phyloP scores from a whole-genome alignment of 2,329 filamentous ascomycete species.

The Pyricularia sp. region DNA sequence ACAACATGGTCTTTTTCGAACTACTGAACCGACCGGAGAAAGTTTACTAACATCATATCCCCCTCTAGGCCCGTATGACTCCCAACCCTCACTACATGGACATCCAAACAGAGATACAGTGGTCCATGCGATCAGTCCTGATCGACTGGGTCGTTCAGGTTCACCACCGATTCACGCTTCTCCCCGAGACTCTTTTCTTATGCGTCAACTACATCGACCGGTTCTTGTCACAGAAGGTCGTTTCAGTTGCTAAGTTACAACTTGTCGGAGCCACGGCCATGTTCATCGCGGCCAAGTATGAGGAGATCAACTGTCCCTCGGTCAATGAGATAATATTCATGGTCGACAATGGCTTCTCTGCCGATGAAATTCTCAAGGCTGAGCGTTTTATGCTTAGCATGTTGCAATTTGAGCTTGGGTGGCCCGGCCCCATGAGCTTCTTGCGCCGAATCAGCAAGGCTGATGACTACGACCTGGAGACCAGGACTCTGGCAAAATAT shows the following conservation, averaged over 20 bases:
- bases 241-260: conserved; percentile 90
- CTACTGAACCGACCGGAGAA: no score
- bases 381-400: conserved; percentile 89
- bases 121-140: conserved; percentile 98
- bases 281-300: conserved; percentile 94
- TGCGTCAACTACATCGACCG: conserved; percentile 96
- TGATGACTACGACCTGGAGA: conserved; percentile 94
- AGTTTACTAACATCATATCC: neutral
- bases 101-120: conserved; percentile 94
- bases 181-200: conserved; percentile 91
- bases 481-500: conserved; percentile 91
- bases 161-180: conserved; percentile 84
- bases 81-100: conserved; percentile 96
- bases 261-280: conserved; percentile 93
- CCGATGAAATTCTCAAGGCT: conserved; percentile 90
- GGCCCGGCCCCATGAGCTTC: conserved; percentile 99
- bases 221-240: conserved; percentile 88
- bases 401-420: conserved; percentile 94
- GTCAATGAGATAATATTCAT: conserved; percentile 95
- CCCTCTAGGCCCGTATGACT: conserved; percentile 32
- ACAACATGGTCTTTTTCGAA: neutral
- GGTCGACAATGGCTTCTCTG: conserved; percentile 85
- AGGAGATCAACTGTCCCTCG: conserved; percentile 96
- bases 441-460: conserved; percentile 94
- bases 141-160: conserved; percentile 98